These are phyloP conservation scores for Coelastrella sp. DNA, from an alignment of 139 green algal genomes.

Conservation along the genomic window DNA sequence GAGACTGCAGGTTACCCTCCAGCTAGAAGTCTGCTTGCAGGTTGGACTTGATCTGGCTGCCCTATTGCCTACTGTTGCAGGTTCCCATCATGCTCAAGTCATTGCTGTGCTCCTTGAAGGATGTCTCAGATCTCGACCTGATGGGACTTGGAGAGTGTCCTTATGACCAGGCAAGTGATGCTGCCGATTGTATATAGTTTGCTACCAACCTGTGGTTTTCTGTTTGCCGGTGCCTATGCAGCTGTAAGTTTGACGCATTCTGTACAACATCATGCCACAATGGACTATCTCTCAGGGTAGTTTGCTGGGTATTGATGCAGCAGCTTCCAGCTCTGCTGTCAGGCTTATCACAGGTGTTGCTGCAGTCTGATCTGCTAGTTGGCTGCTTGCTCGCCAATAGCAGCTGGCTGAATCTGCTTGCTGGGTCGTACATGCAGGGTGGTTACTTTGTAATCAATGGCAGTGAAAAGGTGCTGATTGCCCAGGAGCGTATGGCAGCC, in stretches of 20 bases:
- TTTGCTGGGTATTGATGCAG: too few relatives aligned
- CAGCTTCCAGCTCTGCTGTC: too few relatives aligned
- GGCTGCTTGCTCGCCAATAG: neutral
- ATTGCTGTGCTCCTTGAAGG: constrained; percentile 90
- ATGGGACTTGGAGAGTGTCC: constrained; percentile 95
- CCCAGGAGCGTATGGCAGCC: constrained; percentile 97
- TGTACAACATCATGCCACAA: too few relatives aligned
- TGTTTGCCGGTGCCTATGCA: too few relatives aligned
- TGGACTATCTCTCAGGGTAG: too few relatives aligned
- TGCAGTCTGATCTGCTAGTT: neutral
- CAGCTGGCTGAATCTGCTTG: too few relatives aligned
- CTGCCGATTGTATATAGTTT: neutral
- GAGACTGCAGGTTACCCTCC: too few relatives aligned
- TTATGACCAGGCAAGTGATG: constrained; percentile 81
- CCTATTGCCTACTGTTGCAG: constrained; percentile 54
- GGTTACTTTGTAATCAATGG: constrained; percentile 99
- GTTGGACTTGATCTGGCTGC: too few relatives aligned
- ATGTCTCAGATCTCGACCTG: constrained; percentile 86
- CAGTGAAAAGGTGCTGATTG: constrained; percentile 99
- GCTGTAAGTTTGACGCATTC: too few relatives aligned
- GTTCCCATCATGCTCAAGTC: constrained; percentile 99
- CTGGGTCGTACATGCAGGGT: constrained; percentile 53
- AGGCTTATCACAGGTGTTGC: neutral
- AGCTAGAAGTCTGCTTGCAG: too few relatives aligned
- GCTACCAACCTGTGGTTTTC: too few relatives aligned